phyloP scores from a whole-genome alignment of 352 stramenopile genomes.

The Phytophthora chlamydospora region DNA sequence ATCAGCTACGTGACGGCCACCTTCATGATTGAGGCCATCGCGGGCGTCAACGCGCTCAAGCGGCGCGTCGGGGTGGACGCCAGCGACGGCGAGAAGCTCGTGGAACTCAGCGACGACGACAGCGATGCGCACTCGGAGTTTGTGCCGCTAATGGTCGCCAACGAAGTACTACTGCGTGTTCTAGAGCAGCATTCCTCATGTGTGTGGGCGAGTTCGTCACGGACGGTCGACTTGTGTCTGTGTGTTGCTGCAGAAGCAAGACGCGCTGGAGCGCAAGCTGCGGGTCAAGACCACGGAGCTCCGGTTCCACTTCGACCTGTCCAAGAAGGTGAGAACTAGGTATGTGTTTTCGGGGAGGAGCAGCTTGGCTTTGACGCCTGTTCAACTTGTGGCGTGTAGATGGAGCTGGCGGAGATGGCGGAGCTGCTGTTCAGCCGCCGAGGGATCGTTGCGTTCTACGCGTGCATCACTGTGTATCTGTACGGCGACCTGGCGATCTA shows the following conservation, averaged over 20 bases:
- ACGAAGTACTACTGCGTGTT: constrained; percentile 58
- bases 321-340: constrained; percentile 60
- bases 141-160: constrained; percentile 79
- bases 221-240: constrained; percentile 14
- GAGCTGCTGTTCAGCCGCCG: constrained; percentile 72
- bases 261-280: constrained; percentile 61
- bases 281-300: constrained; percentile 37
- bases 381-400: constrained; percentile 44
- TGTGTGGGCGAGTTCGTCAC: constrained; percentile 28
- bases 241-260: constrained; percentile 47
- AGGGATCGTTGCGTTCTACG: constrained; percentile 81
- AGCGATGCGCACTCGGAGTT: constrained; percentile 65
- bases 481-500: constrained; percentile 91
- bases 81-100: constrained; percentile 27
- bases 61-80: constrained; percentile 47
- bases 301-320: constrained; percentile 73
- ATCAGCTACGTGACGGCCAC: constrained; percentile 86
- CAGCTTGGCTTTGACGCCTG: background rate
- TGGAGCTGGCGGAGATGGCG: constrained; percentile 87
- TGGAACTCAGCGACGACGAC: constrained; percentile 43
- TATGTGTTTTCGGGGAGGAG: background rate
- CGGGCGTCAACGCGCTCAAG: constrained; percentile 79
- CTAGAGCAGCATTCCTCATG: constrained; percentile 20
- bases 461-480: constrained; percentile 81
- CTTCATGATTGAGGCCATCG: constrained; percentile 88